Evolutionary conservation across 2,329 filamentous ascomycete genomes (phyloP).

Genomic region (Colletotrichum higginsianum): DNA sequence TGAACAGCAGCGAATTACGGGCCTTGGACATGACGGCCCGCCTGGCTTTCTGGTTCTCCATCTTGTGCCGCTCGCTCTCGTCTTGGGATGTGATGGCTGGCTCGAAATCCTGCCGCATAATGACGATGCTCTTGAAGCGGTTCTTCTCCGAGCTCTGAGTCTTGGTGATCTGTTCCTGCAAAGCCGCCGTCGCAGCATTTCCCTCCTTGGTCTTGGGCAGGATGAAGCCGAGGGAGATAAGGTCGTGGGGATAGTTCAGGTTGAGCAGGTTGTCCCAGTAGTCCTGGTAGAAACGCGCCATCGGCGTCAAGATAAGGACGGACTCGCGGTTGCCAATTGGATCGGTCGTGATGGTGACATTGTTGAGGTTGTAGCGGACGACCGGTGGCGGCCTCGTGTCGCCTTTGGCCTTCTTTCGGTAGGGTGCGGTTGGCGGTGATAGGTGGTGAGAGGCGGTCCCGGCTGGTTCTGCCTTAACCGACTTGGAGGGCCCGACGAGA

Average conservation of each 20-base stretch:
- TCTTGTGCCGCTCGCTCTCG: conserved; percentile 91
- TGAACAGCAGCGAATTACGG: conserved; percentile 94
- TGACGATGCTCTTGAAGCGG: conserved; percentile 93
- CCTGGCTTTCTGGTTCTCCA: conserved; percentile 88
- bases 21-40: conserved; percentile 93
- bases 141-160: conserved; percentile 87
- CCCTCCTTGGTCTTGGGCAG: conserved; percentile 94
- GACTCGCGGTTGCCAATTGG: conserved; percentile 86
- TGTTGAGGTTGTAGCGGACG: conserved; percentile 94
- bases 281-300: conserved; percentile 91
- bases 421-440: conserved; percentile 60
- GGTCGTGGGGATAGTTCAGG: conserved; percentile 90
- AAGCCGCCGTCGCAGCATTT: conserved; percentile 84
- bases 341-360: conserved; percentile 85
- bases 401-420: conserved; percentile 65
- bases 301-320: conserved; percentile 91
- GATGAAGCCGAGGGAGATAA: conserved; percentile 96
- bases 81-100: conserved; percentile 84
- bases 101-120: conserved; percentile 95
- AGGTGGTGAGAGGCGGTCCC: conserved; percentile 61
- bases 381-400: conserved; percentile 83
- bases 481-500: conserved; percentile 68
- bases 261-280: conserved; percentile 96
- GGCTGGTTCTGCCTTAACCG: conserved; percentile 62
- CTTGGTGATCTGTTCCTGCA: conserved; percentile 88